Evolutionary conservation across 192 early-diverging fungal species (phyloP).

Genomic region (Mortierella alpina): DNA sequence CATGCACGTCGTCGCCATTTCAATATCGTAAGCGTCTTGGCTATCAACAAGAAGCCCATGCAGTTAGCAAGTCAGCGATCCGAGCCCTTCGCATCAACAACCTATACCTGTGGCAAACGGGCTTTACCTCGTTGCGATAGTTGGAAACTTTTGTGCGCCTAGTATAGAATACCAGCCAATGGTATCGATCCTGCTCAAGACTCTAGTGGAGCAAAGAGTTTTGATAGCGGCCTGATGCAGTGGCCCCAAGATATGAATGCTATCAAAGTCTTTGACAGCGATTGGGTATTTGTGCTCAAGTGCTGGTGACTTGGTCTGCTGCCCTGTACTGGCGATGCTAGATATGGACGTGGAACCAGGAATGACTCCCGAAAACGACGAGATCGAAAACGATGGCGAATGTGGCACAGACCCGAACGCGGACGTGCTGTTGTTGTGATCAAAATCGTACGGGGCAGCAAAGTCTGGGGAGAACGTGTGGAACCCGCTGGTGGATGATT

Average conservation of each 20-base stretch:
- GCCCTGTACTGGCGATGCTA: conserved; percentile 20
- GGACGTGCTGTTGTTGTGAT: not conserved
- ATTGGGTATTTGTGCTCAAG: conserved; percentile 41
- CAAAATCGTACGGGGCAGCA: conserved; percentile 11
- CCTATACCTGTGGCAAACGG: no score
- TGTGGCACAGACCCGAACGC: conserved; percentile 9
- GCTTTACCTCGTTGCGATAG: conserved; percentile 40
- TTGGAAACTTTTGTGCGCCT: conserved; percentile 52
- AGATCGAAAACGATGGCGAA: conserved; percentile 43
- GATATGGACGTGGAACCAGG: conserved; percentile 38
- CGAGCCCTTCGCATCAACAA: not conserved
- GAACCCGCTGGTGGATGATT: conserved; percentile 1
- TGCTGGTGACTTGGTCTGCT: conserved; percentile 23
- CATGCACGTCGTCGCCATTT: conserved; percentile 71
- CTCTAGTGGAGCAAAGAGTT: conserved; percentile 38
- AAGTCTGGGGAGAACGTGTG: conserved; percentile 37
- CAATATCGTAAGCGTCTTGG: conserved; percentile 78
- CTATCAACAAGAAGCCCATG: conserved; percentile 40
- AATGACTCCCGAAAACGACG: conserved; percentile 38
- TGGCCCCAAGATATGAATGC: conserved; percentile 31
- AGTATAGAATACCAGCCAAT: conserved; percentile 54
- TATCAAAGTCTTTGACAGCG: conserved; percentile 41
- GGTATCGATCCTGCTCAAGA: conserved; percentile 47
- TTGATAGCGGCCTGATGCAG: conserved; percentile 30
- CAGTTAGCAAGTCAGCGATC: not conserved